Base-by-base conservation (phyloP, 176 grass and related monocot species). In the Rhipidocladum racemiflorum region DNA sequence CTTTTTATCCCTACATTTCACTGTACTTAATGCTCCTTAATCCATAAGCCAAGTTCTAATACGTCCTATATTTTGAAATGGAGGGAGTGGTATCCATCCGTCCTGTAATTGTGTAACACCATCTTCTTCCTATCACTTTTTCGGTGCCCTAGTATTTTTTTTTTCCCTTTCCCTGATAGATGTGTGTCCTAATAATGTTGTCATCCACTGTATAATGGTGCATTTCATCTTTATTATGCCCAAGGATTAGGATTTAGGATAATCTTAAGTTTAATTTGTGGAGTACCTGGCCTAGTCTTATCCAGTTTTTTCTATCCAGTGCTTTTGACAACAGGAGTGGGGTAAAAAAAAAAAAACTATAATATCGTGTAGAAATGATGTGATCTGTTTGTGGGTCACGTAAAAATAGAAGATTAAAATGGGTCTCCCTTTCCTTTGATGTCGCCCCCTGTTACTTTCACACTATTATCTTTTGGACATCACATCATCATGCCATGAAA, bases 401-500 rank as follows among this genome's bases (percentile, higher is more conserved):
- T 42, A 12, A 23, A 14, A 44, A 64, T 65, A 35, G 10, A 54
- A 61, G 38, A 24, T 27, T 53, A 25, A 65, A 51, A 85, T 56
- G 10, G 64, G 12, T n/a, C 6, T 18, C 6, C 21, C 25, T 59
- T 12, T 0, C 5, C 3, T 72, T 51, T 48, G 83, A 71, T 77
- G 63, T 59, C 53, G 17, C 50, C 77, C 72, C 65, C 20, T 18
- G 77, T 85, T 65, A 72, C 77, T 77, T 82, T 70, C 77, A 65
- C 64, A 39, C 78, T 70, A 81, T 25, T 77, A 82, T 77, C 72
- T 85, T 82, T 82, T 82, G 27, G 36, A 71, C 88, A 72, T 85
- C 88, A 80, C 83, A 89, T 89, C 83, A 77, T 38, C 77, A 71
- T 46, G 46, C 36, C 64, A 81, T 70, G 51, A 46, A 63, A 85